phyloP scores from a whole-genome alignment of 345 rosid species.

The Rhizophora mangle region DNA sequence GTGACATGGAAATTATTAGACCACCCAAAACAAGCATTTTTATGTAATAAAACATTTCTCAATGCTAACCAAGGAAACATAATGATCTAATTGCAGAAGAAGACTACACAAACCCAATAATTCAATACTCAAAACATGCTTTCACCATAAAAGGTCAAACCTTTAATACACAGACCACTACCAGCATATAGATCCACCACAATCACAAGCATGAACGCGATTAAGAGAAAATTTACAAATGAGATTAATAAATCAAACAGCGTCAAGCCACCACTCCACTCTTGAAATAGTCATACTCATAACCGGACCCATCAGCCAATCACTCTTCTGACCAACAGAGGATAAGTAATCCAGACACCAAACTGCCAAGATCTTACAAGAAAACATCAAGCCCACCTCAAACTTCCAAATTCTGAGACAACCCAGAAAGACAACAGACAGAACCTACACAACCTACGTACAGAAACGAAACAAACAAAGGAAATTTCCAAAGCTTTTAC shows the following conservation, averaged over 20 bases:
- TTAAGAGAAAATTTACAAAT: neutral
- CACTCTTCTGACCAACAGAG: constrained; percentile 9
- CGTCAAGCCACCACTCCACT: neutral
- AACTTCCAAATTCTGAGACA: neutral
- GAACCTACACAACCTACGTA: neutral
- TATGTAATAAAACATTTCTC: neutral
- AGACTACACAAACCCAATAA: neutral
- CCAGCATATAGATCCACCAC: constrained; percentile 8
- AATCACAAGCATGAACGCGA: neutral
- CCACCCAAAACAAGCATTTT: neutral
- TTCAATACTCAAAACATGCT: neutral
- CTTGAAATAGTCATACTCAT: constrained; percentile 5
- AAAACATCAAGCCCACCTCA: neutral
- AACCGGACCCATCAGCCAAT: neutral
- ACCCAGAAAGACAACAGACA: constrained; percentile 6
- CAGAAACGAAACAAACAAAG: neutral
- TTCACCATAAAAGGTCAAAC: neutral
- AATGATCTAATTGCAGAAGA: neutral
- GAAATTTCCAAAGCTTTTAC: constrained; percentile 8
- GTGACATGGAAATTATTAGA: no score
- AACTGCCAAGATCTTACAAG: constrained; percentile 21
- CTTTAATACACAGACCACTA: neutral
- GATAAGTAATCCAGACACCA: constrained; percentile 6
- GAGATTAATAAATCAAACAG: neutral
- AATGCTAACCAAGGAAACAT: neutral